Evolutionary conservation across 2,329 filamentous ascomycete genomes (phyloP), one percentile per base, ranked within the genome.

Genomic region (Diplodia sapinea): DNA sequence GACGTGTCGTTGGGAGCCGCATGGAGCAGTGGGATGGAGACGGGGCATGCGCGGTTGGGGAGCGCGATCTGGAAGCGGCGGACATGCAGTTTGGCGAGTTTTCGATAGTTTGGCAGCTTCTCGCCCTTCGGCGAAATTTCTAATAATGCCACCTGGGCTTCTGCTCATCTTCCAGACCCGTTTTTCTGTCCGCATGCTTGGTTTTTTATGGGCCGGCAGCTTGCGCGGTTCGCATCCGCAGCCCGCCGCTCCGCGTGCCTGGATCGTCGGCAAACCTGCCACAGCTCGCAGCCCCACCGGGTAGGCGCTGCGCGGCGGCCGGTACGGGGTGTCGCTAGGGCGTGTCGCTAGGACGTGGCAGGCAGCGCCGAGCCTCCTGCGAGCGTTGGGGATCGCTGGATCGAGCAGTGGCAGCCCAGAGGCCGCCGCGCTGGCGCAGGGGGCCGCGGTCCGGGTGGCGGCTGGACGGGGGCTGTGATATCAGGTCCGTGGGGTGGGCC

Each of bases 261-360:
- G 64, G 54, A 57, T 66, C 52, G 43, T 66, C 64, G 64, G 64
- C 52, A 57, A 66, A 66, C 52, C 54, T 66, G 64, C 64, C 64
- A 38, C 61, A 54, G 40, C 40, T 62, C 13, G 40, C 56, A 29
- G 56, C 47, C 57, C 57, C 57, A 62, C 57, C 54, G 54, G 36
- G 36, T 23, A 57, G 55, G 36, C 36, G 55, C 54, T 7, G 2
- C 26, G 56, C 56, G 38, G 56, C n/a, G 40, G 38, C 36, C 36
- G 56, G 56, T 43, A 47, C 56, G 57, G 26, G 26, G 40, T 26
- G 57, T 33, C 57, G 52, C 29, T 55, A 55, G 52, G 17, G 52
- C 29, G 26, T 4, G 56, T 20, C 40, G 51, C 26, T 33, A 33
- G 29, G 17, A 29, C 26, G 29, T 55, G 52, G 29, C 52, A 55